Base-by-base conservation (phyloP, 1,284 basidiomycete genomes). In the Afroboletus lepidellus region DNA sequence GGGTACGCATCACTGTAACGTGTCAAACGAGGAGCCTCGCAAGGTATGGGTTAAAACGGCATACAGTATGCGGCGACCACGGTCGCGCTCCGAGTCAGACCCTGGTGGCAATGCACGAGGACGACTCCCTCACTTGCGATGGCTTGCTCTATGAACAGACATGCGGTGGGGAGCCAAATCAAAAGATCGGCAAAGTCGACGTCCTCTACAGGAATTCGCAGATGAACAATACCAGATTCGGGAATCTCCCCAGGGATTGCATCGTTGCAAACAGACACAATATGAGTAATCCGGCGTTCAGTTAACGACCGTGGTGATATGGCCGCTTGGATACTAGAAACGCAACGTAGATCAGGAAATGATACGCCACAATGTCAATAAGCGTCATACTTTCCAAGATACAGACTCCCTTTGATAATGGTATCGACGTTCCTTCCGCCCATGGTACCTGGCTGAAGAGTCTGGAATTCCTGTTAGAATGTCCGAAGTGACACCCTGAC, bases 31-130 rank as follows among this genome's bases (percentile, higher is more conserved):
- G 30, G 38, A 45, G 12, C 27, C 11, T 29, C 16, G 18, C 23
- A 30, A 48, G 11, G 53, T 33, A 48, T 38, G 38, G 3, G 24
- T 23, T 20, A 41, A 32, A 41, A 36, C 20, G 21, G 68, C 84
- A 66, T 63, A 88, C 88, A 70, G 68, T 94, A 93, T 33, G 90
- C 92, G 48, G 90, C 85, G 54, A 93, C 83, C 29, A 93, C 84
- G 5, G 90, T 80, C 4, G 92, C 87, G 60, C 87, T 87, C 56
- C 92, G 80, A 53, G 88, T 91, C 46, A 92, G 77, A 37, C 92
- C 92, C 60, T 91, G 85, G 25, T 86, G 79, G 64, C 90, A 92
- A 67, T 94, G 91, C 15, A 95, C 91, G 41, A 95, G 78, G 53
- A 93, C 81, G 42, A 83, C 79, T 6, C 92, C 91, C 39, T 84